phyloP scores from a whole-genome alignment of 192 early-diverging fungal species.

The Mortierella alpina region DNA sequence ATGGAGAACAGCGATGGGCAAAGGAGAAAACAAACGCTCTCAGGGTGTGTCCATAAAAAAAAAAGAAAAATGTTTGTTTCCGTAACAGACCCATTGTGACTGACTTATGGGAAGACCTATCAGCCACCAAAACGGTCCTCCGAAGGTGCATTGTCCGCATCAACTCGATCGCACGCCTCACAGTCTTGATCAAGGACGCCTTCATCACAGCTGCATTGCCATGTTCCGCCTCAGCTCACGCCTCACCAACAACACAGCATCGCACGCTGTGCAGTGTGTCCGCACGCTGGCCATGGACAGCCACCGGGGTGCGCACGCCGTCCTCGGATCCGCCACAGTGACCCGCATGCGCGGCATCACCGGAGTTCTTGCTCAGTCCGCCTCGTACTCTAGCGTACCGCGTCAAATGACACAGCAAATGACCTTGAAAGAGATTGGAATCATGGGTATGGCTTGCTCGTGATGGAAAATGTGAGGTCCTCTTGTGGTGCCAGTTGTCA shows the following conservation, averaged over 20 bases:
- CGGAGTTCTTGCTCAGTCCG: constrained; percentile 35
- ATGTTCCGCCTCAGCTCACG: constrained; percentile 47
- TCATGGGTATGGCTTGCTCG: constrained; percentile 35
- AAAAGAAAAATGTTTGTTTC: not conserved
- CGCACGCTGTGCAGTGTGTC: constrained; percentile 36
- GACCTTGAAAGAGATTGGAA: constrained; percentile 43
- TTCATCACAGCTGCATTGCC: not conserved
- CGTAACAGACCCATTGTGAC: too few relatives aligned
- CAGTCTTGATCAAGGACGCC: too few relatives aligned
- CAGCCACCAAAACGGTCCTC: too few relatives aligned
- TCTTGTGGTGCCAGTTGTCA: too few relatives aligned
- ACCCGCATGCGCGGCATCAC: constrained; percentile 25
- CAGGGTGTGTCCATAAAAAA: not conserved
- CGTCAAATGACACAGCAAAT: constrained; percentile 46
- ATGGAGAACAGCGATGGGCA: not conserved
- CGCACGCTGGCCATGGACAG: constrained; percentile 27
- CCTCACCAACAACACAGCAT: constrained; percentile 17
- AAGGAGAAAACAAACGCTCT: constrained; percentile 22
- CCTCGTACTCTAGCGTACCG: constrained; percentile 46
- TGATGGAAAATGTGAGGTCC: not conserved
- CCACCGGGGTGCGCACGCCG: constrained; percentile 17
- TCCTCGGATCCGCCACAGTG: constrained; percentile 21
- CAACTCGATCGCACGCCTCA: too few relatives aligned
- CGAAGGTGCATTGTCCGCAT: too few relatives aligned
- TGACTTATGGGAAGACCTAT: too few relatives aligned